Percentiles rank a stretch among this genome's conserved stretches.
phyloP scores from a whole-genome alignment of 202 grass and related monocot genomes.

The Eragrostis tef region DNA sequence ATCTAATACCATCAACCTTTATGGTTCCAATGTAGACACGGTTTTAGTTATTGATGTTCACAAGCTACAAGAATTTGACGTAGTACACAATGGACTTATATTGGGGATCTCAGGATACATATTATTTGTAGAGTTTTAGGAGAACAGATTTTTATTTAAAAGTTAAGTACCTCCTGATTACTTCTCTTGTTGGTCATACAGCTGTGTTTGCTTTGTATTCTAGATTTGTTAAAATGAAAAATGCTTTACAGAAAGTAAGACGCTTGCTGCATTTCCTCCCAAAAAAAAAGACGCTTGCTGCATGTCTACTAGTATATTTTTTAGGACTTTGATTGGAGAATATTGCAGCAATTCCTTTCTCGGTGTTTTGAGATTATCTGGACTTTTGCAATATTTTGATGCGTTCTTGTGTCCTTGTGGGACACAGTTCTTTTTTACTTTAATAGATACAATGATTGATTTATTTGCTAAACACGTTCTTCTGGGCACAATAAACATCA shows the following conservation, averaged over 20 bases:
- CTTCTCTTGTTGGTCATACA: background rate
- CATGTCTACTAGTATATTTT: background rate
- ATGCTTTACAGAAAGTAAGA: background rate
- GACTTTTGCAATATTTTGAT: background rate
- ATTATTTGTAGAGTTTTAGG: background rate
- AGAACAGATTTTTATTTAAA: background rate
- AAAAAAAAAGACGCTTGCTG: too few species aligned
- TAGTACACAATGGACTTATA: background rate
- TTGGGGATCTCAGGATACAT: background rate
- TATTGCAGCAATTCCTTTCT: background rate
- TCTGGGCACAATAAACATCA: too few species aligned
- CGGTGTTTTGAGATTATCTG: conserved; percentile 2
- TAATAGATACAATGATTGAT: background rate
- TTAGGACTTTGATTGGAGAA: background rate
- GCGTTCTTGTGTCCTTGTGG: background rate
- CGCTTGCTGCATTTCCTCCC: background rate
- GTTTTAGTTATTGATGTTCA: too few species aligned
- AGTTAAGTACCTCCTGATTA: background rate
- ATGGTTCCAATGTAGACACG: background rate
- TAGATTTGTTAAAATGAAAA: background rate
- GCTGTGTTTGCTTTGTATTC: background rate
- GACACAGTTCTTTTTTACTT: background rate
- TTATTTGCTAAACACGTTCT: background rate
- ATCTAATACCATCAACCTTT: background rate
- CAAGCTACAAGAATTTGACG: background rate